Conservation (phyloP, 2,329 filamentous ascomycete species). For the Apiospora sp. region DNA sequence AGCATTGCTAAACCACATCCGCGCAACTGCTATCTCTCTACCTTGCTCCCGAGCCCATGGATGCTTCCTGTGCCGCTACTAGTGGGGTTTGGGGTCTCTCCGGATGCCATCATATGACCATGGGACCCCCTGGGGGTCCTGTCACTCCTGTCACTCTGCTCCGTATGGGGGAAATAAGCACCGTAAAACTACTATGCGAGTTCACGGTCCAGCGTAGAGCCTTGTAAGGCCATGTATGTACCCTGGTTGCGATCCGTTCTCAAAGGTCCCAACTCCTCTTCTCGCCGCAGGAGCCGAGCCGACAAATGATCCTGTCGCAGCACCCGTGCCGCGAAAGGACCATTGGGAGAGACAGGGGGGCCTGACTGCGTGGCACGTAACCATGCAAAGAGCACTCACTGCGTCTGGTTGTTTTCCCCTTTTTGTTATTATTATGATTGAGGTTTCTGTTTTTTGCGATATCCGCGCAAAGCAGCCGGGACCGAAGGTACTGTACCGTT, state of each 20-base stretch:
- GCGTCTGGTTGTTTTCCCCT: neutral
- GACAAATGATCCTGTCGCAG: neutral
- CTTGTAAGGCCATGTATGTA: neutral
- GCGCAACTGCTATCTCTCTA: neutral
- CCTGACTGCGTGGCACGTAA: neutral
- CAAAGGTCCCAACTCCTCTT: neutral
- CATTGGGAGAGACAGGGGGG: slow-evolving; percentile 1
- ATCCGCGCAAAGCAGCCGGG: neutral
- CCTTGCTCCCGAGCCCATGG: neutral
- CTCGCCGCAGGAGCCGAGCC: neutral
- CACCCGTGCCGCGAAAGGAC: neutral
- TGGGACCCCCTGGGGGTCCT: neutral
- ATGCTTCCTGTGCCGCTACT: neutral
- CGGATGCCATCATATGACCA: neutral
- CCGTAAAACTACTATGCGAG: neutral
- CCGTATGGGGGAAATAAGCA: neutral
- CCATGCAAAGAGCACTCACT: neutral
- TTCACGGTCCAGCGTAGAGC: neutral
- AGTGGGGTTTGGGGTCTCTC: neutral
- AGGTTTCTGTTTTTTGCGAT: no score
- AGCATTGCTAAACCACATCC: no score
- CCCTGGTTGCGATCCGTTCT: neutral
- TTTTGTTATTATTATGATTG: neutral
- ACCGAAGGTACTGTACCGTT: neutral
- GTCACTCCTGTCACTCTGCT: neutral